Conservation (phyloP, 192 early-diverging fungal genomes). For the Coemansia sp. region DNA sequence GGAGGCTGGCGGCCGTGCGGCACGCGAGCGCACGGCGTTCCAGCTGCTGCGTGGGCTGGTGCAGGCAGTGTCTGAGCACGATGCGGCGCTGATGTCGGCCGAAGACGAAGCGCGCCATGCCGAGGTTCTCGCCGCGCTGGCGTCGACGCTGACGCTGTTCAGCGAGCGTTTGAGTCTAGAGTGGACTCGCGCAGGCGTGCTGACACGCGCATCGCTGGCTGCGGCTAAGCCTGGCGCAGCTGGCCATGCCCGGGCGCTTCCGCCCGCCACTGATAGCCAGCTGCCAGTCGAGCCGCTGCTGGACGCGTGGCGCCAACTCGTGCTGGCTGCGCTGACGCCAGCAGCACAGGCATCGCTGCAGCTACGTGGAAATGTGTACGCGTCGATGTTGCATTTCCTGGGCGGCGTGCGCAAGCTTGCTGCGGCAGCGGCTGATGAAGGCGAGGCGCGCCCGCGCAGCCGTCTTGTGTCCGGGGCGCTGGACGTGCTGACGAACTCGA, state of each 20-base stretch:
- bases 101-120: slow-evolving; percentile 38
- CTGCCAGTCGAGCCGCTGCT: slow-evolving; percentile 57
- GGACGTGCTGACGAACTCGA: slow-evolving; percentile 31
- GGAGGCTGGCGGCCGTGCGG: slow-evolving; percentile 66
- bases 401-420: slow-evolving; percentile 44
- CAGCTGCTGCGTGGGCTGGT: slow-evolving; percentile 69
- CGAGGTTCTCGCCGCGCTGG: slow-evolving; percentile 37
- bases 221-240: slow-evolving; percentile 36
- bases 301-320: slow-evolving; percentile 54
- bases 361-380: slow-evolving; percentile 79
- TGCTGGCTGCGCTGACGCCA: slow-evolving; percentile 59
- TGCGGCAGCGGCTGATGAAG: slow-evolving; percentile 11
- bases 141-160: slow-evolving; percentile 36
- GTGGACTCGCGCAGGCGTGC: slow-evolving; percentile 39
- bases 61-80: slow-evolving; percentile 46
- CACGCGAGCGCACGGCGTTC: slow-evolving; percentile 48
- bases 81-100: slow-evolving; percentile 9
- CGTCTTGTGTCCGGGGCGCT: slow-evolving; percentile 53
- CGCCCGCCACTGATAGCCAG: slow-evolving; percentile 50
- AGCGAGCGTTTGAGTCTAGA: slow-evolving; percentile 38
- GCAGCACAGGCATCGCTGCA: slow-evolving; percentile 55
- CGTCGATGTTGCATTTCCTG: slow-evolving; percentile 70
- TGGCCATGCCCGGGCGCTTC: slow-evolving; percentile 40
- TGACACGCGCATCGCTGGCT: slow-evolving; percentile 29
- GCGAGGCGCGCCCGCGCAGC: slow-evolving; percentile 2